Evolutionary conservation across 805 yeast species (phyloP), one percentile per base, ranked within the genome.

Genomic region (Citeromyces matritensis): DNA sequence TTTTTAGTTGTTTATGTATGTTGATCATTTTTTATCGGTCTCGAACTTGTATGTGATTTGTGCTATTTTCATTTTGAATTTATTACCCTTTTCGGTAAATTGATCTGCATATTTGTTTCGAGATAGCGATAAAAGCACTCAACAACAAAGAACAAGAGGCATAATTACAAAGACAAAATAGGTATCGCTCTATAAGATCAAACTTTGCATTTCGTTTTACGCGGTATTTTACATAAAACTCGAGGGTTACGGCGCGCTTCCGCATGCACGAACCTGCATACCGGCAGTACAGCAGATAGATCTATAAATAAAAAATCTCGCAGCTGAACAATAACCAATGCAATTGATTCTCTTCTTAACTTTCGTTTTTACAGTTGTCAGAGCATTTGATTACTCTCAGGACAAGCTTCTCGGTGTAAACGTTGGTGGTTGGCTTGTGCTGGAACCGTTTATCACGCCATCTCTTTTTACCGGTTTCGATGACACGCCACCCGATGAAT

Each of bases 401-500:
- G 41, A 42, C 6, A 54, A 48, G 27, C 43, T 55, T 23, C 38
- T 40, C 30, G 76, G 75, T 27, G 66, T 73, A 9, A 62, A 69
- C 17, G 43, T 77, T 9, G 86, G 85, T 23, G 84, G 84, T 6
- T 77, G 85, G 86, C 55, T 75, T 15, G 69, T 76, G 1, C 53
- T 76, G 6, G 84, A 77, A 45, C 83, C 85, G 1, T 77, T 65
- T 39, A 75, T 77, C 37, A 73, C 77, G 0, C 84, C 85, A 1
- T 63, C 77, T 1, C 47, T 77, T 26, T 76, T 69, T 41, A 55
- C 62, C 14, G 55, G 55, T 5, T 57, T 58, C 26, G 47, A 53
- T 13, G 32, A 48, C 14, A 58, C 65, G 4, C 78, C 78, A 0
- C 59, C 65, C 6, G 84, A 76, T 45, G 85, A 76, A 47, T 75